Evolutionary conservation across 208 protist genomes (phyloP), one percentile per base, ranked within the genome.

Genomic region (Leishmania tarentolae): DNA sequence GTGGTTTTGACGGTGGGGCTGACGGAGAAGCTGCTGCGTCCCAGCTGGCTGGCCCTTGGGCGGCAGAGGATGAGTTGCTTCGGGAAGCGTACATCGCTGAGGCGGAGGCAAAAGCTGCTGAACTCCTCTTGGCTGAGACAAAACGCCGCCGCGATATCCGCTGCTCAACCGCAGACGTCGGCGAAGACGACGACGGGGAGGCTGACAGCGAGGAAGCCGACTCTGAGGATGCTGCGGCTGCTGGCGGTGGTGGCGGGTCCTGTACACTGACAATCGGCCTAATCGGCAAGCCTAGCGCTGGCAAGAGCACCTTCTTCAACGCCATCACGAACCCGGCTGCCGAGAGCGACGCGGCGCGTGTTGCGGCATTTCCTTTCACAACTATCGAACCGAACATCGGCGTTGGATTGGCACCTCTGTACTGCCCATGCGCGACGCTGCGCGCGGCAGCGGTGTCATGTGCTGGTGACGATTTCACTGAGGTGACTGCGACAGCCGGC

Each of bases 291-390:
- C 95, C 95, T 7, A 96, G 90, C 57, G 91, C 94, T 24, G 97
- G 97, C 57, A 99, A 98, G 88, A 97, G 92, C 80, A 99, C 96
- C 46, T 93, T 99, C 84, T 98, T 98, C 84, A 99, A 99, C 86
- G 96, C 96, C 68, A 86, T 97, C 63, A 97, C 94, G 2, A 92
- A 97, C 79, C 95, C 95, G 15, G 79, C 88, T 37, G 88, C 79
- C 71, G 95, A 95, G 86, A 87, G 83, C 63, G 88, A 83, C n/a
- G 95, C 90, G 13, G 98, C 98, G 61, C 90, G 91, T 9, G 93
- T 98, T 5, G 97, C 94, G 24, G 93, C 96, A 7, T 97, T 97
- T 70, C 98, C 98, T 2, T 99, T 99, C 82, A 99, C 98, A 3
- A 99, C 98, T 2, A 98, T 99, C 72, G 91, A 97, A 40, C 96